These are phyloP conservation scores for Cladosporium sp. DNA, from an alignment of 2,329 filamentous ascomycete genomes.

Conservation along the genomic window DNA sequence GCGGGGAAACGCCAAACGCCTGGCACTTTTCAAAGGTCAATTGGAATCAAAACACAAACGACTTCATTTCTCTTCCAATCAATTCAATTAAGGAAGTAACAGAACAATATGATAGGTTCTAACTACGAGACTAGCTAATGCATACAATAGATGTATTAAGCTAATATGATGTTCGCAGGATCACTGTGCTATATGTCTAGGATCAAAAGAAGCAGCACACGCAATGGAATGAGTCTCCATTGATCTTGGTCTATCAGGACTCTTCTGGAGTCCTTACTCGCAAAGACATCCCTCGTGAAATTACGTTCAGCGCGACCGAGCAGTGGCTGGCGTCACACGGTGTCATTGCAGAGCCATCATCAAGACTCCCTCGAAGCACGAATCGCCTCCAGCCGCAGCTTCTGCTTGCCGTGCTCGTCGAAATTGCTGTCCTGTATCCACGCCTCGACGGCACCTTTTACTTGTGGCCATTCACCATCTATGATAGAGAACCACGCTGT, in stretches of 20 bases:
- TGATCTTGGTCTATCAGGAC: not conserved
- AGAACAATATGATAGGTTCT: not conserved
- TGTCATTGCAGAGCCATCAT: not conserved
- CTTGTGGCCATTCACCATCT: slow-evolving; percentile 59
- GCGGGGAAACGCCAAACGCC: not conserved
- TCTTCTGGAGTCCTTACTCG: no score
- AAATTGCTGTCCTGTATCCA: slow-evolving; percentile 63
- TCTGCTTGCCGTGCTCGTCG: slow-evolving; percentile 56
- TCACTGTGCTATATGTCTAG: not conserved
- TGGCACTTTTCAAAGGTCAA: not conserved
- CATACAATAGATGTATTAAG: not conserved
- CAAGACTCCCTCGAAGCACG: slow-evolving; percentile 26
- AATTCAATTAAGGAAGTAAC: not conserved
- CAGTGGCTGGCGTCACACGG: not conserved
- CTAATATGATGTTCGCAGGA: not conserved
- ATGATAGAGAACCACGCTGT: slow-evolving; percentile 63
- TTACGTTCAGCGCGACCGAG: not conserved
- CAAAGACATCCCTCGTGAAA: no score
- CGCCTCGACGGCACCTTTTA: slow-evolving; percentile 51
- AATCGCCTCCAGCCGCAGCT: slow-evolving; percentile 46
- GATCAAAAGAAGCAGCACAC: not conserved
- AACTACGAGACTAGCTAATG: no score
- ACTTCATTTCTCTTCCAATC: not conserved
- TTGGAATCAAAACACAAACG: not conserved
- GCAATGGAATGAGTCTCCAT: not conserved